Conservation (phyloP, 2,329 filamentous ascomycete species). For the Alternaria burnsii region DNA sequence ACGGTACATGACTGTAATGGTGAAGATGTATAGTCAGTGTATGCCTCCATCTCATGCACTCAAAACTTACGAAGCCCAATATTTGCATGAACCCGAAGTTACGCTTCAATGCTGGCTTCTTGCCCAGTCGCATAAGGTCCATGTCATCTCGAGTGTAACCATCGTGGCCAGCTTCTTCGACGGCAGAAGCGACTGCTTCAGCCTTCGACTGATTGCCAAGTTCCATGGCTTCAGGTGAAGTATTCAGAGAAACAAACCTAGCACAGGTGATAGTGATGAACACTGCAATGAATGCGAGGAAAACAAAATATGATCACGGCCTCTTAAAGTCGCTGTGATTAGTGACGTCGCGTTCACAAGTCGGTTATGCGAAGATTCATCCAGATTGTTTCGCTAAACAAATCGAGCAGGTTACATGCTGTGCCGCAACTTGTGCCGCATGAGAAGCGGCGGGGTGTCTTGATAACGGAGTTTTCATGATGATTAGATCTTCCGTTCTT, state of each 20-base stretch:
- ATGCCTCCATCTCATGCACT: neutral
- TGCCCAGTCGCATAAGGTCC: conserved; percentile 16
- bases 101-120: conserved; percentile 19
- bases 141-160: conserved; percentile 6
- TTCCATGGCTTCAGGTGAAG: conserved; percentile 2
- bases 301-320: neutral
- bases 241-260: neutral
- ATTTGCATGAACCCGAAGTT: conserved; percentile 23
- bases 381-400: neutral
- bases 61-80: conserved; percentile 5
- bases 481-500: neutral
- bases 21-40: conserved; percentile 5
- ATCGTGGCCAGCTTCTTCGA: neutral
- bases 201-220: neutral
- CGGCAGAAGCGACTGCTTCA: neutral
- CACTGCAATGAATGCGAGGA: neutral
- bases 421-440: neutral
- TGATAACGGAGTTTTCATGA: neutral
- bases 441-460: neutral
- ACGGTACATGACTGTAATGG: conserved; percentile 3
- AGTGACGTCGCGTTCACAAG: neutral
- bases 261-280: neutral
- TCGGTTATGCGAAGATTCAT: neutral
- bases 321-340: neutral
- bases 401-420: neutral